Evolutionary conservation across 495 filamentous ascomycete genomes (phyloP).

Genomic region (Elasticomyces elasticus): DNA sequence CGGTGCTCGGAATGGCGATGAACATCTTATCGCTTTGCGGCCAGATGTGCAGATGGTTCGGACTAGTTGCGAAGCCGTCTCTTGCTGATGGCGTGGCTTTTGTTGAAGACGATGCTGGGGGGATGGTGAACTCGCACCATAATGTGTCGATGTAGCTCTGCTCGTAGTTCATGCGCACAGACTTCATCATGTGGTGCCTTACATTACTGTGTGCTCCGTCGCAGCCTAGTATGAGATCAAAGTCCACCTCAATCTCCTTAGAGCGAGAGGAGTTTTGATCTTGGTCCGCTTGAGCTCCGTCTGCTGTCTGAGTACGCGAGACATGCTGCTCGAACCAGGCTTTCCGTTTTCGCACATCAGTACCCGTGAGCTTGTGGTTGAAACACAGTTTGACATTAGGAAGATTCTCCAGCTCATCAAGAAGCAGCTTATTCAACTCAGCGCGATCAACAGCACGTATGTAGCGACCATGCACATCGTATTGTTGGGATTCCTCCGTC

Average conservation of each 20-base stretch:
- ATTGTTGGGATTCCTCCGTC: slow-evolving; percentile 70
- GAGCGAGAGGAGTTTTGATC: slow-evolving; percentile 24
- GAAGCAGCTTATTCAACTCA: slow-evolving; percentile 70
- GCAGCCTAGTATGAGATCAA: slow-evolving; percentile 89
- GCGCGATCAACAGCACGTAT: slow-evolving; percentile 65
- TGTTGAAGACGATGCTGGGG: slow-evolving; percentile 29
- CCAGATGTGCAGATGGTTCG: slow-evolving; percentile 96
- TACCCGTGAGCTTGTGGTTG: slow-evolving; percentile 80
- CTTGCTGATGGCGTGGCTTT: slow-evolving; percentile 31
- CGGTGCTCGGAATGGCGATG: slow-evolving; percentile 82
- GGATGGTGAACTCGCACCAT: slow-evolving; percentile 93
- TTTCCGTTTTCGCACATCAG: slow-evolving; percentile 63
- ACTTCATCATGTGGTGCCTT: slow-evolving; percentile 92
- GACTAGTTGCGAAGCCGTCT: slow-evolving; percentile 64
- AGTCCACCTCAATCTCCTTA: slow-evolving; percentile 60
- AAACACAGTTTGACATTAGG: slow-evolving; percentile 87
- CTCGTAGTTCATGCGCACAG: slow-evolving; percentile 71
- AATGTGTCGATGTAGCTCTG: slow-evolving; percentile 94
- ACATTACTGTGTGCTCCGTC: slow-evolving; percentile 90
- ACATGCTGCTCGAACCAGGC: slow-evolving; percentile 70
- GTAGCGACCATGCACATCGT: slow-evolving; percentile 75
- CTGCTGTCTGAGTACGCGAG: slow-evolving; percentile 5
- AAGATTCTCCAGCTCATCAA: slow-evolving; percentile 72
- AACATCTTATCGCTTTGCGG: slow-evolving; percentile 91
- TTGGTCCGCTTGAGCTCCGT: slow-evolving; percentile 11